These are phyloP conservation scores for Nemania bipapillata DNA, from an alignment of 2,329 filamentous ascomycete species.

Conservation along the genomic window DNA sequence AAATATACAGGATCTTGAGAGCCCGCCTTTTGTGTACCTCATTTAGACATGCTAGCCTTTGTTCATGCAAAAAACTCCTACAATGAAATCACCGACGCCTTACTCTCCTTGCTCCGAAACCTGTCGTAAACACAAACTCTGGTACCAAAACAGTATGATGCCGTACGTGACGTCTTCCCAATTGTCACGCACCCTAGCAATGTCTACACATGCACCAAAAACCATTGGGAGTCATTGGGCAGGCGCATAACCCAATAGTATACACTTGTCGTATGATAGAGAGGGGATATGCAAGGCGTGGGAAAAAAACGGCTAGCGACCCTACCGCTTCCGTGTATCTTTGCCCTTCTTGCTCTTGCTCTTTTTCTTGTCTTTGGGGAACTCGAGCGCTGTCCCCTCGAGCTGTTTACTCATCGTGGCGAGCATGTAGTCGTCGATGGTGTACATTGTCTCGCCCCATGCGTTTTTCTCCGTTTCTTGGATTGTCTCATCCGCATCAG, in stretches of 20 bases:
- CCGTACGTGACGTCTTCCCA: background rate
- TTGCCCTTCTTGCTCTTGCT: slow-evolving; percentile 68
- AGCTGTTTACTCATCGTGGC: slow-evolving; percentile 72
- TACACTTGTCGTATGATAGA: slow-evolving; percentile 15
- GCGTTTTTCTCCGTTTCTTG: slow-evolving; percentile 66
- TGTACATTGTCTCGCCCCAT: slow-evolving; percentile 66
- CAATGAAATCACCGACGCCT: slow-evolving; percentile 23
- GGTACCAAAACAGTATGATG: slow-evolving; percentile 13
- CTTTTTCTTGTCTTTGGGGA: slow-evolving; percentile 73
- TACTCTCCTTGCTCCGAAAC: slow-evolving; percentile 17
- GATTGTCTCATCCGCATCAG: slow-evolving; percentile 50
- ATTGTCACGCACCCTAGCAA: slow-evolving; percentile 14
- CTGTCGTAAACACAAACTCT: slow-evolving; percentile 14
- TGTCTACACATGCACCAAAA: slow-evolving; percentile 31
- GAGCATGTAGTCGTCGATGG: slow-evolving; percentile 81
- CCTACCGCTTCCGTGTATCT: slow-evolving; percentile 64
- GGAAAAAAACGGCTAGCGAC: background rate
- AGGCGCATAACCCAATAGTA: slow-evolving; percentile 8
- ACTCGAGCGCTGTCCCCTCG: slow-evolving; percentile 68
- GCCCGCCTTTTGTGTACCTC: slow-evolving; percentile 28
- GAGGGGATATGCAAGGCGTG: background rate
- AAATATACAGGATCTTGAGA: slow-evolving; percentile 21
- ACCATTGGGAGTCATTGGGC: background rate
- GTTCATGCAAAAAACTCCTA: slow-evolving; percentile 22
- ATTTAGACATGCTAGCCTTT: slow-evolving; percentile 22